Evolutionary conservation across 345 rosid species (phyloP), one percentile per base, ranked within the genome.

Genomic region (Hibiscus tridactylites): DNA sequence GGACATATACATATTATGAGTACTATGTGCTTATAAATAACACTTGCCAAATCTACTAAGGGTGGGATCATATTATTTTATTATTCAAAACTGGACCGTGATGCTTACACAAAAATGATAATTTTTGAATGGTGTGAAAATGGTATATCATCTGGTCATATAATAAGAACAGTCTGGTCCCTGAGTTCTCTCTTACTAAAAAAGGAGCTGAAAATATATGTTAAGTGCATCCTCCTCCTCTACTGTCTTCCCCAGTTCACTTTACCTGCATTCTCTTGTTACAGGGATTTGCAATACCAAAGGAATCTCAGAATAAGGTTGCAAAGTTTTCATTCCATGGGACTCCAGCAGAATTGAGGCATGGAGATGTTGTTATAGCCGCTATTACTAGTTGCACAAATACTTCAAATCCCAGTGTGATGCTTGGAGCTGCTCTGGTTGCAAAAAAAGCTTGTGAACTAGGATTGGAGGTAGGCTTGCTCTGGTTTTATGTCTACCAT

Each of bases 381-480:
- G 93, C 97, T 49, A 91, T 93, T 81, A 93, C 98, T 39, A 93
- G 98, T 85, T 93, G 97, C 88, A 91, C 98, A 37, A 93, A 93
- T 78, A 93, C 98, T 64, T 93, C 97, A 74, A 93, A 93, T 78
- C 98, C 97, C 2, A 93, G 92, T 79, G 97, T 93, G 15, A 89
- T 93, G 96, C 97, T 93, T 73, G 98, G 97, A 71, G 96, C 96
- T 79, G 97, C 93, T 72, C 75, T 93, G 87, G 98, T 89, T 77
- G 98, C 98, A 6, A 91, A 83, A 80, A 93, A 93, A 74, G 98
- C 98, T 54, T 91, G 91, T 75, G 98, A 89, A 10, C 76, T 87
- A 61, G 98, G 96, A 73, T 77, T 91, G 81, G 88, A 89, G 91
- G 98, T 92, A 74, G 46, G 86, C 19, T 73, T 39, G 73, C 70